A percentile compares a stretch with the other conserved stretches of the same genome.
Conservation (phyloP, 495 filamentous ascomycete genomes). For the Penicillium daleae region DNA sequence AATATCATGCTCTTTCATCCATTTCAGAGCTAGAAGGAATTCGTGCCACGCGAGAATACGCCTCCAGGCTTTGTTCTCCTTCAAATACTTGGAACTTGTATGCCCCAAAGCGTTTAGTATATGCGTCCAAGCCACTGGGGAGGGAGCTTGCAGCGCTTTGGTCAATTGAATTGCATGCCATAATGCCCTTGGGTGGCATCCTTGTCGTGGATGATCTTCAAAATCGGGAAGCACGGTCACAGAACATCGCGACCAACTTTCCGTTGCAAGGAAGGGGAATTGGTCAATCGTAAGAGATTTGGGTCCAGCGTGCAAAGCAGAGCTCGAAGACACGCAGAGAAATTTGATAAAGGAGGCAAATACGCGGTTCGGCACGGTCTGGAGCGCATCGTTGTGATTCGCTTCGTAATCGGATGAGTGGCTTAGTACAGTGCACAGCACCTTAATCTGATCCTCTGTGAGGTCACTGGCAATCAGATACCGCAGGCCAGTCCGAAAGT, state of each 20-base stretch:
- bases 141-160: constrained; percentile 32
- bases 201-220: constrained; percentile 19
- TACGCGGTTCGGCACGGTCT: constrained; percentile 42
- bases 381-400: constrained; percentile 26
- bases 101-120: constrained; percentile 36
- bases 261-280: constrained; percentile 37
- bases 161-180: constrained; percentile 51
- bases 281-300: constrained; percentile 31
- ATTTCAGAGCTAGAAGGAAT: constrained; percentile 33
- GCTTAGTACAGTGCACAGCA: constrained; percentile 35
- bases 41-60: constrained; percentile 50
- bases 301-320: background rate
- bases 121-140: constrained; percentile 46
- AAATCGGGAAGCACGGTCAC: constrained; percentile 28
- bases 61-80: constrained; percentile 31
- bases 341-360: constrained; percentile 55
- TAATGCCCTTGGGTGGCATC: constrained; percentile 37
- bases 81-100: constrained; percentile 20
- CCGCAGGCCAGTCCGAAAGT: constrained; percentile 42
- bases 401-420: constrained; percentile 20
- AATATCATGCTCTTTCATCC: constrained; percentile 44
- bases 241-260: constrained; percentile 4
- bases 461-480: constrained; percentile 46
- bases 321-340: constrained; percentile 39
- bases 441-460: constrained; percentile 36